phyloP scores from a whole-genome alignment of 1,284 basidiomycete species.

The Somion occarium region DNA sequence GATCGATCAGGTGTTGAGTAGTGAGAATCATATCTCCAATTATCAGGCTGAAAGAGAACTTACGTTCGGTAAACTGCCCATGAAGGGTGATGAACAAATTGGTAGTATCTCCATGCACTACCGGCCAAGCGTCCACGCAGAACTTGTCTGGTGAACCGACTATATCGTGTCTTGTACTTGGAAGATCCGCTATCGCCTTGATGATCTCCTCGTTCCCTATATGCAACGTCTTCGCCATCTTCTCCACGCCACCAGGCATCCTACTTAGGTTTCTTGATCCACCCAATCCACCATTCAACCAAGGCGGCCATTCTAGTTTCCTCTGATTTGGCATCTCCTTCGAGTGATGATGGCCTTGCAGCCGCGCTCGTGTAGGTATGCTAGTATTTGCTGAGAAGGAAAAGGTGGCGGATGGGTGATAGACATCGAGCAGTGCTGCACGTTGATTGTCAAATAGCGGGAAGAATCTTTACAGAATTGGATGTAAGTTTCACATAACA shows the following conservation, averaged over 20 bases:
- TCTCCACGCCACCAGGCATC: conserved; percentile 55
- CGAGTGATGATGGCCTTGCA: conserved; percentile 58
- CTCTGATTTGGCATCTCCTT: conserved; percentile 75
- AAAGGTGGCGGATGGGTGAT: conserved; percentile 83
- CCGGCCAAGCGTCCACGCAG: conserved; percentile 84
- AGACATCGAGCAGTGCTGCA: conserved; percentile 63
- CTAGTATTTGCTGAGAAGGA: conserved; percentile 82
- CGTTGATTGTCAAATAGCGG: conserved; percentile 80
- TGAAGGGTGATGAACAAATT: conserved; percentile 79
- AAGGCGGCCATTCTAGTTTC: conserved; percentile 71
- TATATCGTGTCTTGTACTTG: conserved; percentile 80
- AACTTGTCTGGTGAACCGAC: conserved; percentile 74
- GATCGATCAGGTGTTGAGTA: conserved; percentile 4
- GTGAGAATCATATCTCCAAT: conserved; percentile 2
- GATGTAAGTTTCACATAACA: conserved; percentile 3
- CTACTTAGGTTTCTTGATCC: conserved; percentile 79
- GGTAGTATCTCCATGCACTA: conserved; percentile 57
- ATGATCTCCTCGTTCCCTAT: conserved; percentile 68
- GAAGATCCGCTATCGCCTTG: conserved; percentile 60
- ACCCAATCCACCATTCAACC: conserved; percentile 49
- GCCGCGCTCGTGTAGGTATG: conserved; percentile 69
- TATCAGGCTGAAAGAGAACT: conserved; percentile 24
- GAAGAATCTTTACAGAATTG: conserved; percentile 62
- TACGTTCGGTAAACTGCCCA: conserved; percentile 90
- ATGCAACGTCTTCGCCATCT: conserved; percentile 67